A percentile compares a stretch with the other conserved stretches of the same genome.
These are phyloP conservation scores for Cyberlindnera petersonii DNA, from an alignment of 805 yeast genomes.

Conservation along the genomic window DNA sequence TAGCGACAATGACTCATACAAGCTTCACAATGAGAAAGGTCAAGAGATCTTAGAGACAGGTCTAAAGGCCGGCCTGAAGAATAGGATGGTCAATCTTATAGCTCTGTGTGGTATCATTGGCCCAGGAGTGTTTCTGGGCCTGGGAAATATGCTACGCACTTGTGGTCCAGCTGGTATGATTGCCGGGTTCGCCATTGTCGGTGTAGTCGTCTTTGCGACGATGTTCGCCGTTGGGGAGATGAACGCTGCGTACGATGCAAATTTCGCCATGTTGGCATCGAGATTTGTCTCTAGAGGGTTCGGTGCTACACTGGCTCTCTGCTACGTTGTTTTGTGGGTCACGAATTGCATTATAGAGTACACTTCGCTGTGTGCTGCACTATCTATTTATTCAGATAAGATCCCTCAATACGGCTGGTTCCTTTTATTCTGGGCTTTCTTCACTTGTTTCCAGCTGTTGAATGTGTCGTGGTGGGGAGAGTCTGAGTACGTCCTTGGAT, in stretches of 20 bases:
- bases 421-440: conserved; percentile 48
- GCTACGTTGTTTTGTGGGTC: conserved; percentile 52
- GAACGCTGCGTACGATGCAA: conserved; percentile 50
- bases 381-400: conserved; percentile 46
- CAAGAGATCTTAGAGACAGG: conserved; percentile 32
- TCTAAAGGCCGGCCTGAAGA: conserved; percentile 44
- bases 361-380: conserved; percentile 47
- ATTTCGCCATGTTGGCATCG: conserved; percentile 50
- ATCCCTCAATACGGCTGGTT: conserved; percentile 55
- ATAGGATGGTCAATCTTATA: conserved; percentile 47
- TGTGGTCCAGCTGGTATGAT: conserved; percentile 54
- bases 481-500: conserved; percentile 50
- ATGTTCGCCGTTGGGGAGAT: conserved; percentile 55
- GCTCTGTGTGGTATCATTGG: conserved; percentile 59
- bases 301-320: conserved; percentile 54
- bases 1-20: too few relatives aligned
- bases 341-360: conserved; percentile 54
- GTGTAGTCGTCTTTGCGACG: conserved; percentile 49
- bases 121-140: conserved; percentile 53
- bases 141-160: conserved; percentile 45
- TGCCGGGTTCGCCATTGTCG: conserved; percentile 49
- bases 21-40: conserved; percentile 23
- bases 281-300: conserved; percentile 50
- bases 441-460: conserved; percentile 46
- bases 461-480: conserved; percentile 56